Evolutionary conservation across 768 basidiomycete genomes (phyloP), one percentile per base, ranked within the genome.

Genomic region (Dioszegia aurantiaca): DNA sequence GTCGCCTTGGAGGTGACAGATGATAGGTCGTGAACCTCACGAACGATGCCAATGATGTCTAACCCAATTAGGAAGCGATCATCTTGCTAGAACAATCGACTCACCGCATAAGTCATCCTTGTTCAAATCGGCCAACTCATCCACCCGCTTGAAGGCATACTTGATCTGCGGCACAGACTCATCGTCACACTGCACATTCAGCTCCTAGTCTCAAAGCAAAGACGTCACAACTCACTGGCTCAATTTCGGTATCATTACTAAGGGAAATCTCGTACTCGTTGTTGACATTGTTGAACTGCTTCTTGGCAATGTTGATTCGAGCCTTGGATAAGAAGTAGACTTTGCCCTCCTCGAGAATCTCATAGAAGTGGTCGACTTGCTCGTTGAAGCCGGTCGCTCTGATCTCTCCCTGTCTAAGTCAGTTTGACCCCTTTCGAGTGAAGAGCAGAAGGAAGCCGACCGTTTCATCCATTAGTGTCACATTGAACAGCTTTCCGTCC

Each of bases 211-310:
- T n/a, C 16, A 5, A 8, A 8, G n/a, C 17, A 16, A 16, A 43
- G 27, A 17, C 24, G 27, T 6, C 24, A 12, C n/a, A 44, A 55
- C 81, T 41, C 56, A 89, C 79, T 81, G 91, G 89, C 72, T 89
- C 87, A 21, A 98, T 80, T 60, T 89, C 88, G 0, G 91, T 91
- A 56, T 83, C 81, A 61, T 83, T 84, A 63, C 92, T 90, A n/a
- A 99, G 80, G 48, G 80, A 81, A 62, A 99, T 83, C 74, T 98
- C 93, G 69, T 97, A 98, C 71, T 98, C 93, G 72, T 93, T 95
- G 62, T 82, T 79, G 48, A 94, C 77, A 70, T 89, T 90, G 31
- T 84, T 87, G 77, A 94, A 99, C 77, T 95, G 93, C 79, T 92
- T 97, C 80, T 95, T 98, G 30, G 93, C 94, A 14, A 97, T 85